These are phyloP conservation scores for Myochromella boudieri DNA, from an alignment of 768 basidiomycete species.

Conservation along the genomic window DNA sequence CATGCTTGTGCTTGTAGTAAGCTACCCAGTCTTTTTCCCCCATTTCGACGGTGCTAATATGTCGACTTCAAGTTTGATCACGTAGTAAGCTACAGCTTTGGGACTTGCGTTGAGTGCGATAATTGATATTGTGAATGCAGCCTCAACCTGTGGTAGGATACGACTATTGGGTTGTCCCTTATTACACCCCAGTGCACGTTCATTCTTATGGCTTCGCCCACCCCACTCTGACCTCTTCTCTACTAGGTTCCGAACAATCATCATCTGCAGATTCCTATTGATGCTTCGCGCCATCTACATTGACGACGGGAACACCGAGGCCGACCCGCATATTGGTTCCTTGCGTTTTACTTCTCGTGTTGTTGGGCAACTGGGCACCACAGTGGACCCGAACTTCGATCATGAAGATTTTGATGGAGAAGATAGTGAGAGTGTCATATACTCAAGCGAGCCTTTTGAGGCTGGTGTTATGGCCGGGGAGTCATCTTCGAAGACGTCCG, in stretches of 20 bases:
- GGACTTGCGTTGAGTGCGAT: too few species aligned
- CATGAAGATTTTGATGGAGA: conserved; percentile 7
- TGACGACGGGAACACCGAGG: conserved; percentile 16
- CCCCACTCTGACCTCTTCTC: not conserved
- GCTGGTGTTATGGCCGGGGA: conserved; percentile 12
- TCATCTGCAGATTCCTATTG: conserved; percentile 32
- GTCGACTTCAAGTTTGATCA: too few species aligned
- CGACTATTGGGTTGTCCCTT: conserved; percentile 34
- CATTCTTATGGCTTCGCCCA: not conserved
- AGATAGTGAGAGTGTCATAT: conserved; percentile 17
- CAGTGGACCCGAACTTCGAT: conserved; percentile 20
- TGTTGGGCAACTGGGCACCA: conserved; percentile 26
- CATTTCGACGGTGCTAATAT: too few species aligned
- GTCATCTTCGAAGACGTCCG: not conserved
- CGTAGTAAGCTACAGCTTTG: too few species aligned
- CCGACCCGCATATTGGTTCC: conserved; percentile 13
- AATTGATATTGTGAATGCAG: too few species aligned
- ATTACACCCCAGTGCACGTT: conserved; percentile 32
- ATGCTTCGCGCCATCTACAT: conserved; percentile 27
- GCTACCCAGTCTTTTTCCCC: too few species aligned
- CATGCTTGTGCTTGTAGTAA: conserved; percentile 31
- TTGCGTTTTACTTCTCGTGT: conserved; percentile 24
- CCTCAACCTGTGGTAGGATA: conserved; percentile 28
- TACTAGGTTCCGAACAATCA: conserved; percentile 32
- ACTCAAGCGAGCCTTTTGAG: conserved; percentile 23